Percentiles rank a stretch among this genome's conserved stretches.
These are phyloP conservation scores for Discostella stelligeroides DNA, from an alignment of 108 stramenopile genomes.

Conservation along the genomic window DNA sequence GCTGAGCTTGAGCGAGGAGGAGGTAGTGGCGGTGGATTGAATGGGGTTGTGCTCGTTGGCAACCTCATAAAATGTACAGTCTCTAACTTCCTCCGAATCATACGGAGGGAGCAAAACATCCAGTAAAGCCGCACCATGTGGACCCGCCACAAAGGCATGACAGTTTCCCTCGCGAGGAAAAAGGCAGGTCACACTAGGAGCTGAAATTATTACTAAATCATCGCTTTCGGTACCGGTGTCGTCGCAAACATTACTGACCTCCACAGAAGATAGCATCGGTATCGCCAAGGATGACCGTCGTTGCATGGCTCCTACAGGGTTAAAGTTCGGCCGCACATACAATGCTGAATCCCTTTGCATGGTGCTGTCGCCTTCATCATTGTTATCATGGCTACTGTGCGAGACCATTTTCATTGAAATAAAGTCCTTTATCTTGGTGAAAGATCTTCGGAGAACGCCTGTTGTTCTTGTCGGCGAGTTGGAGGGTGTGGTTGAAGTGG, in stretches of 20 bases:
- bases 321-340: slow-evolving; percentile 23
- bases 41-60: neutral
- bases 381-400: neutral
- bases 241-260: neutral
- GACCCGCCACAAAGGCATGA: slow-evolving; percentile 91
- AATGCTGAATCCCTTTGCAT: neutral
- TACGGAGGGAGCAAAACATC: slow-evolving; percentile 96
- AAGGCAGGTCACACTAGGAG: slow-evolving; percentile 74
- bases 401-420: neutral
- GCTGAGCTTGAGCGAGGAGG: slow-evolving; percentile 25
- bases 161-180: slow-evolving; percentile 87
- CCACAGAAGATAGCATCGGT: neutral
- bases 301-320: slow-evolving; percentile 23
- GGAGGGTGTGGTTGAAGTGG: no score
- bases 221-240: neutral
- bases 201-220: slow-evolving; percentile 35
- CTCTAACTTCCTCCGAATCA: slow-evolving; percentile 74
- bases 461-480: neutral
- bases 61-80: slow-evolving; percentile 90
- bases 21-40: neutral
- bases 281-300: neutral
- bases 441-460: neutral
- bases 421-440: slow-evolving; percentile 3
- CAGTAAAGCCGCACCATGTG: slow-evolving; percentile 87
- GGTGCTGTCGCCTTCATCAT: neutral